These are phyloP conservation scores for Thelephora terrestris DNA, from an alignment of 1,284 basidiomycete species.

Conservation along the genomic window DNA sequence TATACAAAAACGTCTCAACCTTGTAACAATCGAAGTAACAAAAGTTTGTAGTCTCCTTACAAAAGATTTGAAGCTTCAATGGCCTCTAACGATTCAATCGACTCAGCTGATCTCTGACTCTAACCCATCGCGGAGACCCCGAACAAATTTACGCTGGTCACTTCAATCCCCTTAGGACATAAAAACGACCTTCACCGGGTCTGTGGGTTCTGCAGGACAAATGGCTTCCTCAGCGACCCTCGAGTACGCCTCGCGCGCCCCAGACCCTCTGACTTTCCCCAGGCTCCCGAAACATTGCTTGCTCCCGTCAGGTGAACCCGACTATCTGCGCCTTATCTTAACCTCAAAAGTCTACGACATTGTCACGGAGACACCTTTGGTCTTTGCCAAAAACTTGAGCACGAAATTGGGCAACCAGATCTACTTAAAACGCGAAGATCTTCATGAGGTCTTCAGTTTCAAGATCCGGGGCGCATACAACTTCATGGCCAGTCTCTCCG, in stretches of 20 bases:
- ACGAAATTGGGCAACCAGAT: conserved; percentile 85
- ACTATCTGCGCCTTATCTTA: conserved; percentile 91
- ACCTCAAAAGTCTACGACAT: conserved; percentile 93
- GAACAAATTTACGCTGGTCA: too few species aligned
- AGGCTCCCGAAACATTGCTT: conserved; percentile 60
- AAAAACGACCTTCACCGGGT: too few species aligned
- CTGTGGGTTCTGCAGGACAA: neutral
- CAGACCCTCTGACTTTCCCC: conserved; percentile 52
- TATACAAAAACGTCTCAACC: too few species aligned
- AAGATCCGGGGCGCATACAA: conserved; percentile 99
- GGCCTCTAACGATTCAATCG: too few species aligned
- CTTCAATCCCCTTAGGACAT: too few species aligned
- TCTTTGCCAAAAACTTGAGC: conserved; percentile 80
- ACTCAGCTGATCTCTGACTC: too few species aligned
- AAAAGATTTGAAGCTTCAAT: too few species aligned
- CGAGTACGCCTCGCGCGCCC: conserved; percentile 60
- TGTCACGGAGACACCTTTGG: conserved; percentile 86
- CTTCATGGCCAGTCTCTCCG: conserved; percentile 87
- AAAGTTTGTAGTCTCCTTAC: too few species aligned
- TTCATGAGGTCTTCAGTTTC: conserved; percentile 98
- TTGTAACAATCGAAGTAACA: too few species aligned
- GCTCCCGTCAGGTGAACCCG: conserved; percentile 66
- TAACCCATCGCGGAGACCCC: too few species aligned
- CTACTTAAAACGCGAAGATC: conserved; percentile 90
- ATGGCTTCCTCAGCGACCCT: conserved; percentile 44